These are phyloP conservation scores for Phytophthora litchii DNA, from an alignment of 352 stramenopile species.

Conservation along the genomic window DNA sequence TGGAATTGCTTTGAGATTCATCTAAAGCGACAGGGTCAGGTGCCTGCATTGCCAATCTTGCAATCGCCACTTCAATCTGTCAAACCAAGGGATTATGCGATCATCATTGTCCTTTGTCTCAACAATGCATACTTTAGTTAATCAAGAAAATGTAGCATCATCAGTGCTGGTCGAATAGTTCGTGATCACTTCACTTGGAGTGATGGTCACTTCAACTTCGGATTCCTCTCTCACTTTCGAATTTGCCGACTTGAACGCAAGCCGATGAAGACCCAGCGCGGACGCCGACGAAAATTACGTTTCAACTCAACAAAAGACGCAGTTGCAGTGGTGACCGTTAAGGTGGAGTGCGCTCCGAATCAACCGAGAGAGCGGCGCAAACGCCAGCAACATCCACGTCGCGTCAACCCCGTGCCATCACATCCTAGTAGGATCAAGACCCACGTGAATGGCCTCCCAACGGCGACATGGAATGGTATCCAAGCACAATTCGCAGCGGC, in stretches of 20 bases:
- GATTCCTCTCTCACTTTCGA: conserved; percentile 32
- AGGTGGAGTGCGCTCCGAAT: conserved; percentile 16
- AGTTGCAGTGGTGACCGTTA: conserved; percentile 19
- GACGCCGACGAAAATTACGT: conserved; percentile 34
- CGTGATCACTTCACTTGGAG: conserved; percentile 1
- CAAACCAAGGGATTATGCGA: conserved; percentile 9
- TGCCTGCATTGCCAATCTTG: too few relatives aligned
- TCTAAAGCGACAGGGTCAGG: conserved; percentile 4
- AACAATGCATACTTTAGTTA: too few relatives aligned
- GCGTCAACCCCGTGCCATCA: conserved; percentile 11
- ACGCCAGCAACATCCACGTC: conserved; percentile 19
- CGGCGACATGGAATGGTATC: conserved; percentile 39
- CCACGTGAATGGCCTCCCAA: conserved; percentile 18
- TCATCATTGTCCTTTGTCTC: too few relatives aligned
- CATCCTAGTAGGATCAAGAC: not conserved
- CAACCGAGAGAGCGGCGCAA: conserved; percentile 29
- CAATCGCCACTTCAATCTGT: conserved; percentile 38
- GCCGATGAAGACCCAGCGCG: conserved; percentile 31
- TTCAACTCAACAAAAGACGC: conserved; percentile 24
- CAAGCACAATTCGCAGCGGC: conserved; percentile 43
- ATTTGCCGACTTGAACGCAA: conserved; percentile 27
- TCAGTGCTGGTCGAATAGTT: conserved; percentile 10
- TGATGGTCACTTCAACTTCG: conserved; percentile 35
- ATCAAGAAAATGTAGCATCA: not conserved
- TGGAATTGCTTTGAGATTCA: too few relatives aligned